Conservation (phyloP, 140 eudicot species). For the Anethum foeniculum region DNA sequence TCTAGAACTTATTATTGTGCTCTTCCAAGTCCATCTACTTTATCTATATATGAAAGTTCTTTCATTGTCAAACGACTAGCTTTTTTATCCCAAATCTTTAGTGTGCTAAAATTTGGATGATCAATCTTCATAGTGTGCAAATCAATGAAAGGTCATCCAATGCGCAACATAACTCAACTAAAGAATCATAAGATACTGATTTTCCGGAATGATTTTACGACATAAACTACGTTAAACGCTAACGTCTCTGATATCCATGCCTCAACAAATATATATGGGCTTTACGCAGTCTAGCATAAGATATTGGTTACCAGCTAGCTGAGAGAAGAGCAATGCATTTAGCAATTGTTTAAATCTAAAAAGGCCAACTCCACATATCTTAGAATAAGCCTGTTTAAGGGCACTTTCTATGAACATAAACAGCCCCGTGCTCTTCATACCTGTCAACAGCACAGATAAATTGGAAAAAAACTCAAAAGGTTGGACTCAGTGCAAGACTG, state of each 20-base stretch:
- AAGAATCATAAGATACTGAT: not conserved
- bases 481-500: not conserved
- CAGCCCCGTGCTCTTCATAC: constrained; percentile 89
- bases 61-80: not conserved
- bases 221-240: not conserved
- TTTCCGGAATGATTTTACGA: not conserved
- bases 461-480: not conserved
- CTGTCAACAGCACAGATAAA: constrained; percentile 29
- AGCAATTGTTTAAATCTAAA: not conserved
- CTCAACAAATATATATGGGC: not conserved
- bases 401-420: constrained; percentile 90
- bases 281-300: not conserved
- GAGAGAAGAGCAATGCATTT: not conserved
- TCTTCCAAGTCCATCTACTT: not conserved
- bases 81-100: not conserved
- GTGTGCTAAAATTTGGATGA: not conserved
- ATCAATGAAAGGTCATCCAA: not conserved
- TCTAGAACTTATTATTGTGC: not conserved
- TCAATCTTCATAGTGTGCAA: not conserved
- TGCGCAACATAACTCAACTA: not conserved
- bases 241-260: not conserved
- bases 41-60: not conserved
- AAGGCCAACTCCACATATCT: not conserved
- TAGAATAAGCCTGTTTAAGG: constrained; percentile 32
- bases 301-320: not conserved